A percentile compares a stretch with the other conserved stretches of the same genome.
Conservation (phyloP, 1,139 yeast species). For the Geotrichum citri-aurantii region DNA sequence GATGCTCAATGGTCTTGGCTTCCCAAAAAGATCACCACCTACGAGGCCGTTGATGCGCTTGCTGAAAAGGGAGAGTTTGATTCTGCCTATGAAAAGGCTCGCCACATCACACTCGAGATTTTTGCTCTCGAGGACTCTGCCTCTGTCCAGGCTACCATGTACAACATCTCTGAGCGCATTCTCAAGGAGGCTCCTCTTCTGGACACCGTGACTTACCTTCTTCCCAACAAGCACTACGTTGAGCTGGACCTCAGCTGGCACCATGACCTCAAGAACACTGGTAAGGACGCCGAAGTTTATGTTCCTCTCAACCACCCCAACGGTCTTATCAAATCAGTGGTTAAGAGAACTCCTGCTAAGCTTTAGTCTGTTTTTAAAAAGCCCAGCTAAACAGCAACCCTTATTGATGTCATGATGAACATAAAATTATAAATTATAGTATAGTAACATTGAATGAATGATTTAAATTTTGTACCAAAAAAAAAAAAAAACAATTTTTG, state of each 20-base stretch:
- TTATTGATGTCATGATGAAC: background rate
- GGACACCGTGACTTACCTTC: slow-evolving; percentile 58
- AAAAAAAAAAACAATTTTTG: too few species aligned
- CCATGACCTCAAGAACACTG: slow-evolving; percentile 63
- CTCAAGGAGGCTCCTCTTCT: slow-evolving; percentile 53
- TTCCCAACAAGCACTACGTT: slow-evolving; percentile 90
- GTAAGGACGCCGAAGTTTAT: slow-evolving; percentile 64
- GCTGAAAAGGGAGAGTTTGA: slow-evolving; percentile 66
- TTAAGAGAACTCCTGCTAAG: slow-evolving; percentile 46
- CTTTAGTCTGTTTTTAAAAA: slow-evolving; percentile 18
- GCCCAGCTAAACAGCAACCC: background rate
- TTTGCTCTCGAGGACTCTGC: slow-evolving; percentile 85
- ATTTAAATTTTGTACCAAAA: background rate
- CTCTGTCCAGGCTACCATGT: slow-evolving; percentile 94
- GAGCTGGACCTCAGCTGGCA: slow-evolving; percentile 73
- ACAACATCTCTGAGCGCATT: slow-evolving; percentile 76
- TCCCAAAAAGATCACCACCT: slow-evolving; percentile 44
- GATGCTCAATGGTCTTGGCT: slow-evolving; percentile 70
- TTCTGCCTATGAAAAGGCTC: slow-evolving; percentile 52
- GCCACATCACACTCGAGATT: slow-evolving; percentile 62
- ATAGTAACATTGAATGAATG: background rate
- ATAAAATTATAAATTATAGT: background rate
- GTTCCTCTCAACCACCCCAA: slow-evolving; percentile 92
- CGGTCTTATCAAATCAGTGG: slow-evolving; percentile 82
- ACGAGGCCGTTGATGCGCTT: slow-evolving; percentile 46